Conservation (phyloP, 2,329 filamentous ascomycete species). For the Cryphonectria parasitica region DNA sequence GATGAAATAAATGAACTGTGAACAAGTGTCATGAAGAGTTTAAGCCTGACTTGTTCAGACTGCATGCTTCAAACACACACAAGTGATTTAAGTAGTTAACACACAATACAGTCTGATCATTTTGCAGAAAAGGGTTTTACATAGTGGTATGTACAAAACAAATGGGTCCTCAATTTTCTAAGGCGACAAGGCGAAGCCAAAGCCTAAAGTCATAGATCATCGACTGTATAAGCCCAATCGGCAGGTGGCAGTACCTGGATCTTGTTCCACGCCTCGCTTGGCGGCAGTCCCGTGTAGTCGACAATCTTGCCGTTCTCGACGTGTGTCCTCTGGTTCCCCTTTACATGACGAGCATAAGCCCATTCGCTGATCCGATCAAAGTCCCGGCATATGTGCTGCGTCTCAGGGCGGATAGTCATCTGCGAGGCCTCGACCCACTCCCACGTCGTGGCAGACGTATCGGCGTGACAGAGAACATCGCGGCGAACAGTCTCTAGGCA, state of each 20-base stretch:
- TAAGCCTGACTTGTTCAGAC: no score
- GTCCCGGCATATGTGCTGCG: conserved; percentile 16
- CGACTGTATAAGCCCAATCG: conserved; percentile 16
- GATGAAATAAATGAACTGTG: no score
- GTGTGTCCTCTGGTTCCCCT: conserved; percentile 12
- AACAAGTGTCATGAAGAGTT: no score
- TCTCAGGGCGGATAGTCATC: conserved; percentile 18
- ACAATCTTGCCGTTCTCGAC: conserved; percentile 21
- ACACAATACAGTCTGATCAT: neutral
- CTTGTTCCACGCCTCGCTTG: conserved; percentile 18
- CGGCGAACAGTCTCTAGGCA: conserved; percentile 22
- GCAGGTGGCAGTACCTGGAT: conserved; percentile 14
- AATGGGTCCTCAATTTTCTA: neutral
- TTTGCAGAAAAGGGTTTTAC: neutral
- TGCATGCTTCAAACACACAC: no score
- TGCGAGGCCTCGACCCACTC: conserved; percentile 22
- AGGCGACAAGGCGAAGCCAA: no score
- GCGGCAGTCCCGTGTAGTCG: conserved; percentile 14
- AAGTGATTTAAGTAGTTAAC: neutral
- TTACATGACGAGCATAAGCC: conserved; percentile 17
- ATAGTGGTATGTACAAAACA: neutral
- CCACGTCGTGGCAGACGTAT: conserved; percentile 21
- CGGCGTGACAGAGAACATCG: conserved; percentile 20
- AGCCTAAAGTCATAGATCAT: neutral
- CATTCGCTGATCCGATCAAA: conserved; percentile 22